phyloP scores from a whole-genome alignment of 495 filamentous ascomycete species.

The Monascus purpureus region DNA sequence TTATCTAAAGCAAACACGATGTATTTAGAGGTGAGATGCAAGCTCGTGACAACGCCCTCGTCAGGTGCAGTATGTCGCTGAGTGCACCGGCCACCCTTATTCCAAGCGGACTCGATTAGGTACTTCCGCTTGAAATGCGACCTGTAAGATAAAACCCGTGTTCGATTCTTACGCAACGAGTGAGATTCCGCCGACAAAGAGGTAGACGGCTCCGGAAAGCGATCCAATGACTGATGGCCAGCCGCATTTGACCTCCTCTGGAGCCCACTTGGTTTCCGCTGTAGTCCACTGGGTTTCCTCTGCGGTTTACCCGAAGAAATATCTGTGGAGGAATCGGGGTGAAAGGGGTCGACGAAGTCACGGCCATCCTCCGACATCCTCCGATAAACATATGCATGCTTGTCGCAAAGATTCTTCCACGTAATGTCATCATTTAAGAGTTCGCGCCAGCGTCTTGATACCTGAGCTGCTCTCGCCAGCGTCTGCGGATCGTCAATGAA shows the following conservation, averaged over 20 bases:
- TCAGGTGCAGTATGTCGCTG: conserved; percentile 82
- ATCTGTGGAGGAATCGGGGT: conserved; percentile 12
- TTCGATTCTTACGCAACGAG: conserved; percentile 22
- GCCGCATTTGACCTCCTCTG: conserved; percentile 17
- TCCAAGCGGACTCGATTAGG: conserved; percentile 94
- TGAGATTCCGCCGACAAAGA: conserved; percentile 24
- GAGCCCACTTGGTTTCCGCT: conserved; percentile 9
- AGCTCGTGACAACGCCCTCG: conserved; percentile 88
- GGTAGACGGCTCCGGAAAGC: conserved; percentile 16
- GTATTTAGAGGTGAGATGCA: conserved; percentile 89
- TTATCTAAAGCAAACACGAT: conserved; percentile 97
- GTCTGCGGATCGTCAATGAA: conserved; percentile 93
- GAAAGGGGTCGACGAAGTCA: conserved; percentile 24
- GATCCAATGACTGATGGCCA: conserved; percentile 13
- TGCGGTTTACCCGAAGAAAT: conserved; percentile 3
- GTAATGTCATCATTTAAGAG: conserved; percentile 90
- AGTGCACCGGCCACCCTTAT: conserved; percentile 66
- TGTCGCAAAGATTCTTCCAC: conserved; percentile 92
- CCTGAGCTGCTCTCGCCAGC: conserved; percentile 81
- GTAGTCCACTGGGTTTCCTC: neutral
- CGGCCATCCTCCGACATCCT: conserved; percentile 38
- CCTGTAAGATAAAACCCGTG: conserved; percentile 58
- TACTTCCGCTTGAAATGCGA: conserved; percentile 97
- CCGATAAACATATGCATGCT: conserved; percentile 64
- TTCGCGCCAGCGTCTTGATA: conserved; percentile 85